Conservation (phyloP, 768 basidiomycete species). For the Panus rudis region DNA sequence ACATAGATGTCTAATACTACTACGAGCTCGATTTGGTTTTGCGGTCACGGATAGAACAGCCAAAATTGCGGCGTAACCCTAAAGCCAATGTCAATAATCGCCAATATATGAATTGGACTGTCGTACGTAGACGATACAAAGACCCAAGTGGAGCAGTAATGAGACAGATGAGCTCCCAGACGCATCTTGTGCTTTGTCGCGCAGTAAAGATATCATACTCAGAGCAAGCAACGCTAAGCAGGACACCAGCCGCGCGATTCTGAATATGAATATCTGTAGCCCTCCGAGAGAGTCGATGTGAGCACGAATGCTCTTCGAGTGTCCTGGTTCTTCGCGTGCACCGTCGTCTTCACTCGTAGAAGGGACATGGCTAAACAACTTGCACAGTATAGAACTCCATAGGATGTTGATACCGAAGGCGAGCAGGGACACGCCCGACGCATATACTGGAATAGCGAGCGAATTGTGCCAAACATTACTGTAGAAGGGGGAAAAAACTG, state of each 20-base stretch:
- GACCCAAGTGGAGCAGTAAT: constrained; percentile 27
- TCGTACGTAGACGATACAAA: constrained; percentile 12
- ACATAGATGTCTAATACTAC: constrained; percentile 26
- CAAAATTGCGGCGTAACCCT: constrained; percentile 30
- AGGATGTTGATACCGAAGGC: too few relatives aligned
- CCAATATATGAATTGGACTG: neutral
- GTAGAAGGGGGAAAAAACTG: too few relatives aligned
- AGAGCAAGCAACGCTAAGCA: constrained; percentile 27
- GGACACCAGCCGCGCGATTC: constrained; percentile 24
- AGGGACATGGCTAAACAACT: too few relatives aligned
- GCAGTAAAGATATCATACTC: constrained; percentile 24
- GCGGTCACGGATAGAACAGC: constrained; percentile 23
- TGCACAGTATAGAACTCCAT: too few relatives aligned
- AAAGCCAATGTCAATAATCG: neutral
- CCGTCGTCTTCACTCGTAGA: too few relatives aligned
- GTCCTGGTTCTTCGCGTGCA: too few relatives aligned
- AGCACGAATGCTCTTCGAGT: constrained; percentile 3
- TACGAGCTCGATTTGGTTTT: constrained; percentile 15
- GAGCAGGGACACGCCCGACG: constrained; percentile 2
- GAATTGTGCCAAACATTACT: constrained; percentile 2
- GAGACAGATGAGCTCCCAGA: too few relatives aligned
- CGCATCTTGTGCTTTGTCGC: too few relatives aligned
- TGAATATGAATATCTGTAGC: constrained; percentile 27
- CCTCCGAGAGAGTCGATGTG: constrained; percentile 28
- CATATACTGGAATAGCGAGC: constrained; percentile 8